Percentiles rank a stretch among this genome's conserved stretches.
phyloP scores from a whole-genome alignment of 805 yeast species.

The Starmerella apis region DNA sequence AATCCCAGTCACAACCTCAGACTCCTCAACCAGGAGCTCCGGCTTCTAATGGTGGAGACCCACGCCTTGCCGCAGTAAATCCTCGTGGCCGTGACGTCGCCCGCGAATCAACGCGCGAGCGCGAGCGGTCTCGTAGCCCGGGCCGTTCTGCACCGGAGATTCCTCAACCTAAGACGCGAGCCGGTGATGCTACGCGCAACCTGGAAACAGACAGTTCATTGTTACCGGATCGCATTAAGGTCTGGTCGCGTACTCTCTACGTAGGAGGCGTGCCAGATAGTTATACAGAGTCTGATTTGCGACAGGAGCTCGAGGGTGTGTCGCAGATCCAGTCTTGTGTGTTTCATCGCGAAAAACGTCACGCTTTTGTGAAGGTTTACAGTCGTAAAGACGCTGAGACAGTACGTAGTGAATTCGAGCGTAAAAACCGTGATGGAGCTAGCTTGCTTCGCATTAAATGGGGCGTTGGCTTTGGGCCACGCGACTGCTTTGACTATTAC shows the following conservation, averaged over 20 bases:
- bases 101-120: slow-evolving; percentile 12
- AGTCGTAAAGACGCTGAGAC: slow-evolving; percentile 85
- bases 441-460: slow-evolving; percentile 74
- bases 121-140: slow-evolving; percentile 23
- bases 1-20: not conserved
- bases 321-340: slow-evolving; percentile 90
- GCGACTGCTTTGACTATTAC: slow-evolving; percentile 94
- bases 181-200: slow-evolving; percentile 23
- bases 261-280: slow-evolving; percentile 84
- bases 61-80: slow-evolving; percentile 13
- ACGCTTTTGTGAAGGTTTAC: slow-evolving; percentile 91
- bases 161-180: slow-evolving; percentile 20
- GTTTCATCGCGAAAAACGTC: slow-evolving; percentile 77
- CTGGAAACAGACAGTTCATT: slow-evolving; percentile 13
- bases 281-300: slow-evolving; percentile 67
- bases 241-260: slow-evolving; percentile 79
- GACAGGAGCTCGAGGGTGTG: slow-evolving; percentile 62
- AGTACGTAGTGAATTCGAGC: slow-evolving; percentile 57
- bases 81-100: slow-evolving; percentile 19
- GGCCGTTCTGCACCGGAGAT: slow-evolving; percentile 14
- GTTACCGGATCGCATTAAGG: slow-evolving; percentile 72
- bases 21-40: not conserved
- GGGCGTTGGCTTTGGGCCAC: slow-evolving; percentile 99
- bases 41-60: slow-evolving; percentile 8
- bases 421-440: slow-evolving; percentile 48